These are phyloP conservation scores for Pythium rhizo-oryzae DNA, from an alignment of 352 stramenopile species.

Conservation along the genomic window DNA sequence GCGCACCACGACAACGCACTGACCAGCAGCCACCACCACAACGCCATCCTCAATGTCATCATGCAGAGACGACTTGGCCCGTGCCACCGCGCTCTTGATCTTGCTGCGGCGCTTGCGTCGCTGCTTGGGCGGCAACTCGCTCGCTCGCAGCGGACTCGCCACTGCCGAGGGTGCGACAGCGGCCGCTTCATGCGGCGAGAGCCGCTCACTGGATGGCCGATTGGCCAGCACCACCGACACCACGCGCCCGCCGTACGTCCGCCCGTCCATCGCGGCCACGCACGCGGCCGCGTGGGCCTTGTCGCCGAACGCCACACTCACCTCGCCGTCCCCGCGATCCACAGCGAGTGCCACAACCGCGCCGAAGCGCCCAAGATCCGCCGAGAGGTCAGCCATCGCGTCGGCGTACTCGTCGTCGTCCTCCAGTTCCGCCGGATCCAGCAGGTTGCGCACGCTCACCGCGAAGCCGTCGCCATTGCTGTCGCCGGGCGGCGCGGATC, in stretches of 20 bases:
- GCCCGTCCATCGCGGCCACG: slow-evolving; percentile 29
- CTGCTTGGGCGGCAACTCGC: not conserved
- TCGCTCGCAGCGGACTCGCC: too few relatives aligned
- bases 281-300: slow-evolving; percentile 17
- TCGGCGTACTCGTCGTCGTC: slow-evolving; percentile 48
- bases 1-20: slow-evolving; percentile 12
- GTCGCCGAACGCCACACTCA: slow-evolving; percentile 28
- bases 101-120: slow-evolving; percentile 40
- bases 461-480: too few relatives aligned
- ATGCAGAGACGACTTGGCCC: too few relatives aligned
- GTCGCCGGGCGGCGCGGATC: too few relatives aligned
- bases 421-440: slow-evolving; percentile 36
- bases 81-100: slow-evolving; percentile 31
- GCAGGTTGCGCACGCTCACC: slow-evolving; percentile 23
- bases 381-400: slow-evolving; percentile 34
- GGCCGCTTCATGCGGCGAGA: too few relatives aligned
- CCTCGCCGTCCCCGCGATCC: slow-evolving; percentile 11
- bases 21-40: not conserved
- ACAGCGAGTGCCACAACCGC: not conserved
- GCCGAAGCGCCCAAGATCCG: slow-evolving; percentile 30
- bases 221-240: not conserved
- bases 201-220: too few relatives aligned
- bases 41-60: too few relatives aligned
- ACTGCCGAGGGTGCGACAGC: too few relatives aligned
- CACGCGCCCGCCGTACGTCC: slow-evolving; percentile 44